Percentiles rank a stretch among this genome's conserved stretches.
Conservation (phyloP, 202 grass and related monocot genomes). For the Schoenoplectus tabernaemontani region DNA sequence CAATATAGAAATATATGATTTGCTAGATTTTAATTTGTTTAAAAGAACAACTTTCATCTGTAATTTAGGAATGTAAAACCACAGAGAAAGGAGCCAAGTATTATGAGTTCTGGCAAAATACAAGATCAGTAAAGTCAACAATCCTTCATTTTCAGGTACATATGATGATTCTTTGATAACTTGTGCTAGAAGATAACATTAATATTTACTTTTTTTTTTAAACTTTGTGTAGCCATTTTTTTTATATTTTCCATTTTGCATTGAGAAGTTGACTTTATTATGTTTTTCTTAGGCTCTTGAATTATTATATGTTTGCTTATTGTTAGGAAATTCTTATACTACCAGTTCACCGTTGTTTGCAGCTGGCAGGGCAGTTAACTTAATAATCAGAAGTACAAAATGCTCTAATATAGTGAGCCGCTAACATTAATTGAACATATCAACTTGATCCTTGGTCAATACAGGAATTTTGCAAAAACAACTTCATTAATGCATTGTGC, state of each 20-base stretch:
- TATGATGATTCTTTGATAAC: background rate
- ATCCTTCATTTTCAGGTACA: slow-evolving; percentile 95
- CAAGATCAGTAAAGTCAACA: slow-evolving; percentile 87
- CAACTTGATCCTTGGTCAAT: background rate
- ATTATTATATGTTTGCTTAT: background rate
- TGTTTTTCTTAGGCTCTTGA: background rate
- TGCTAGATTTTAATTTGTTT: background rate
- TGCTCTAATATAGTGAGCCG: background rate
- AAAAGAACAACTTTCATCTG: slow-evolving; percentile 21
- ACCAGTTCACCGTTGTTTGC: background rate
- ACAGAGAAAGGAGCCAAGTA: slow-evolving; percentile 57
- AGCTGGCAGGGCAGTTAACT: background rate
- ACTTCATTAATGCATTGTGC: background rate
- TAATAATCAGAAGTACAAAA: background rate
- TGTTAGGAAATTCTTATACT: background rate
- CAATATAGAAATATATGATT: background rate
- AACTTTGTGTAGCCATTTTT: background rate
- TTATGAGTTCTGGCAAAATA: slow-evolving; percentile 88
- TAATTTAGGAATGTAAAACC: slow-evolving; percentile 64
- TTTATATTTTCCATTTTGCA: background rate
- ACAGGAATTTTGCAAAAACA: background rate
- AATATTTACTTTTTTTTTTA: background rate
- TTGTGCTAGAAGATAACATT: background rate
- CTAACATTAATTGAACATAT: background rate
- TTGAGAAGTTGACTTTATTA: background rate